These are phyloP conservation scores for Pulveroboletus sp. DNA, from an alignment of 768 basidiomycete species.

Conservation along the genomic window DNA sequence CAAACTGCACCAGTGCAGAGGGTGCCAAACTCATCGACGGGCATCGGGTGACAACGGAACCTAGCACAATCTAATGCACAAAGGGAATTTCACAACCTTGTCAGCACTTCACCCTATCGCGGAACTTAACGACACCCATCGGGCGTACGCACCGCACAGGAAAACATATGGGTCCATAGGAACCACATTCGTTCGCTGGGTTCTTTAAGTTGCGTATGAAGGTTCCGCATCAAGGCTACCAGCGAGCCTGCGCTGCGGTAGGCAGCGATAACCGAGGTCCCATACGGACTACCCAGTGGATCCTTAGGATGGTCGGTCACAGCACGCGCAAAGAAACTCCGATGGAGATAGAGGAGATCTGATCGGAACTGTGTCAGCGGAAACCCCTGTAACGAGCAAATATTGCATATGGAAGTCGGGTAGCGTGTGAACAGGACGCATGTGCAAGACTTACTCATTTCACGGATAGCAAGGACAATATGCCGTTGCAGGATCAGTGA, in stretches of 20 bases:
- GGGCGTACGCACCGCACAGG: constrained; percentile 51
- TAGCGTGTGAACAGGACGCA: not conserved
- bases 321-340: constrained; percentile 70
- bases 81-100: constrained; percentile 5
- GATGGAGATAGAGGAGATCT: constrained; percentile 69
- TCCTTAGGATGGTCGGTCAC: constrained; percentile 72
- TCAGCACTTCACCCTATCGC: constrained; percentile 16
- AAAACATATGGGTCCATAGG: constrained; percentile 47
- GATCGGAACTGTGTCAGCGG: constrained; percentile 15
- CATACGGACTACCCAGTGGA: constrained; percentile 67
- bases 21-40: constrained; percentile 77
- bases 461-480: constrained; percentile 63
- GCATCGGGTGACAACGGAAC: constrained; percentile 73
- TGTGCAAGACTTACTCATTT: constrained; percentile 51
- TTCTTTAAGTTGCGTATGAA: constrained; percentile 60
- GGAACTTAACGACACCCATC: constrained; percentile 3
- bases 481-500: constrained; percentile 57
- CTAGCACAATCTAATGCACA: constrained; percentile 51
- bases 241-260: constrained; percentile 71
- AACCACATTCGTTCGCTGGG: constrained; percentile 64
- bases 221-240: constrained; percentile 65
- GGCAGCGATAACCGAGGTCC: constrained; percentile 69
- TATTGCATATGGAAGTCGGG: not conserved
- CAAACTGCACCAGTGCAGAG: constrained; percentile 67
- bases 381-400: not conserved